Evolutionary conservation across 1,139 yeast species (phyloP).

Genomic region (Geotrichum citri-aurantii): DNA sequence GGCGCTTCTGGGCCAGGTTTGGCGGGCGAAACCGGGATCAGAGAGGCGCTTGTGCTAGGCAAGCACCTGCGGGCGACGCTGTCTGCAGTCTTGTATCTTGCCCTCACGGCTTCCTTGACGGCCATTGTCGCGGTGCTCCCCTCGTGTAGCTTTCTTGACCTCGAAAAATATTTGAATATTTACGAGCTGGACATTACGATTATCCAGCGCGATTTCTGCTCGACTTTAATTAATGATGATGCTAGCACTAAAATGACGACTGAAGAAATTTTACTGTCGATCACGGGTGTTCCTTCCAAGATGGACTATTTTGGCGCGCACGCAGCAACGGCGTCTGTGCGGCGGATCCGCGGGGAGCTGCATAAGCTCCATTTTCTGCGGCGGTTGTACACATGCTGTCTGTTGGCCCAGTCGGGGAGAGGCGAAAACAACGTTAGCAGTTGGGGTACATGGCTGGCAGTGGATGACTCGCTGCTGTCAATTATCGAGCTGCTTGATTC

Average conservation of each 20-base stretch:
- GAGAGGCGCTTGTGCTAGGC: slow-evolving; percentile 23
- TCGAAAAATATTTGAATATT: slow-evolving; percentile 41
- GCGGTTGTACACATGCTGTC: slow-evolving; percentile 39
- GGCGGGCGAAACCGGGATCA: background rate
- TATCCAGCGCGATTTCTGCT: slow-evolving; percentile 20
- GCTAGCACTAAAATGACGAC: slow-evolving; percentile 23
- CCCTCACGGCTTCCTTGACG: slow-evolving; percentile 26
- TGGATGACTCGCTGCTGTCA: background rate
- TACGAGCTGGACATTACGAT: slow-evolving; percentile 35
- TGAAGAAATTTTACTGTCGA: slow-evolving; percentile 12
- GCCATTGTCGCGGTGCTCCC: slow-evolving; percentile 31
- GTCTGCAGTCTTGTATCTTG: slow-evolving; percentile 30
- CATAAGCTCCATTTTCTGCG: slow-evolving; percentile 38
- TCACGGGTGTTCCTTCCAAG: slow-evolving; percentile 12
- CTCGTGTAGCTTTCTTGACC: slow-evolving; percentile 32
- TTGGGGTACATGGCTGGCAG: background rate
- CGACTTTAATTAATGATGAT: slow-evolving; percentile 13
- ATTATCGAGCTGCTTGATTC: background rate
- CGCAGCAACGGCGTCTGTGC: slow-evolving; percentile 30
- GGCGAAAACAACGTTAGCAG: background rate
- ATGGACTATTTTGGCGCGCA: slow-evolving; percentile 27
- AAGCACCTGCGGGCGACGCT: slow-evolving; percentile 33
- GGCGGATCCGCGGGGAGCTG: slow-evolving; percentile 31
- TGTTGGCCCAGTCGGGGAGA: slow-evolving; percentile 31
- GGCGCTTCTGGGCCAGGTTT: background rate